phyloP scores from a whole-genome alignment of 257 asterid genomes.

The Ilex aquifolium region DNA sequence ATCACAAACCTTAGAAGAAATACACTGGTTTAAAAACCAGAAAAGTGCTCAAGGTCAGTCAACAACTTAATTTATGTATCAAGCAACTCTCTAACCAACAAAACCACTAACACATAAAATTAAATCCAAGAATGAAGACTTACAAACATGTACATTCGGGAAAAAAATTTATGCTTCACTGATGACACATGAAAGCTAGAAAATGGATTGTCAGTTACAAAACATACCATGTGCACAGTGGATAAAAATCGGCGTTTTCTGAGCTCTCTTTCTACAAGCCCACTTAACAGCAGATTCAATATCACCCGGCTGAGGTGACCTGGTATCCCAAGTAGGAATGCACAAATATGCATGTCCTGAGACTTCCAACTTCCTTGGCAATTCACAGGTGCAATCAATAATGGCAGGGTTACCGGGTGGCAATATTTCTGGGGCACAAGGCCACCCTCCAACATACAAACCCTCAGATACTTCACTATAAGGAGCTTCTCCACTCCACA shows the following conservation, averaged over 20 bases:
- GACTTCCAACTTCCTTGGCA: slow-evolving; percentile 64
- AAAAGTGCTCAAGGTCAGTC: no score
- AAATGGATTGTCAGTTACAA: neutral
- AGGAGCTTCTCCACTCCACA: slow-evolving; percentile 70
- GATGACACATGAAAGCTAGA: neutral
- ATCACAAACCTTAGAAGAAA: no score
- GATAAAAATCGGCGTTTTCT: slow-evolving; percentile 54
- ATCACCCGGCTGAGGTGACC: slow-evolving; percentile 78
- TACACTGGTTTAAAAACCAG: no score
- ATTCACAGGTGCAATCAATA: slow-evolving; percentile 89
- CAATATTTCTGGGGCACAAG: slow-evolving; percentile 53
- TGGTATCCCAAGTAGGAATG: slow-evolving; percentile 86
- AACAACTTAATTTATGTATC: no score
- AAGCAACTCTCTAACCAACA: no score
- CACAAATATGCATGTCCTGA: slow-evolving; percentile 67
- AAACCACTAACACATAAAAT: no score
- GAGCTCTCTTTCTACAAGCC: slow-evolving; percentile 91
- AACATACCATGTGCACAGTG: slow-evolving; percentile 89
- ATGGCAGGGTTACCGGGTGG: slow-evolving; percentile 90
- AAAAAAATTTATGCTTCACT: no score
- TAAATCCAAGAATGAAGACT: no score
- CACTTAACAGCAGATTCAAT: slow-evolving; percentile 88
- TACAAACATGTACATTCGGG: no score
- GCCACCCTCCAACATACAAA: slow-evolving; percentile 95
- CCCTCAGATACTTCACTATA: slow-evolving; percentile 64